A percentile compares a stretch with the other conserved stretches of the same genome.
Conservation (phyloP, 768 basidiomycete genomes). For the Naganishia friedmannii region DNA sequence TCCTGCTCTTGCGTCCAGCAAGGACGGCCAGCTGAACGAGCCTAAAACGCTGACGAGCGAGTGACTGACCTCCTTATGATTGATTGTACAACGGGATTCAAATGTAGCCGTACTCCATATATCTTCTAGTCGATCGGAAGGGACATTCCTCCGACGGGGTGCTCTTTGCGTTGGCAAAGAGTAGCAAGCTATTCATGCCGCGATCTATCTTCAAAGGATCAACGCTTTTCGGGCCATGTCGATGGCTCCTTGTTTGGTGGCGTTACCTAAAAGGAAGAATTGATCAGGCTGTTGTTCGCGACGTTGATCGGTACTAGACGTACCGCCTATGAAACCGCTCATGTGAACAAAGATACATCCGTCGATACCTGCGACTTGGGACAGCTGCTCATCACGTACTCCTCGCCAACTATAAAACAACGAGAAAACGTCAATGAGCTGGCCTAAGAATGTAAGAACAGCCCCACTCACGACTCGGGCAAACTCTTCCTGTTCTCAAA, state of each 20-base stretch:
- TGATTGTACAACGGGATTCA: slow-evolving; percentile 1
- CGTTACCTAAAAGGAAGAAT: slow-evolving; percentile 56
- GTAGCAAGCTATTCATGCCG: background rate
- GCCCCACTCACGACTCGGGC: slow-evolving; percentile 63
- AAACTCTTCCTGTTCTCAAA: slow-evolving; percentile 88
- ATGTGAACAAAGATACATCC: slow-evolving; percentile 92
- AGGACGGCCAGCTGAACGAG: background rate
- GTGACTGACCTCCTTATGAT: background rate
- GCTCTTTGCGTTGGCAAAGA: background rate
- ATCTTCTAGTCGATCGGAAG: background rate
- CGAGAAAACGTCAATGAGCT: background rate
- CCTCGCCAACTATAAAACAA: slow-evolving; percentile 68
- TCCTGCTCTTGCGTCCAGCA: background rate
- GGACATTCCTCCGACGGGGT: background rate
- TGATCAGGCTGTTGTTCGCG: background rate
- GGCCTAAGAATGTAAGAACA: background rate
- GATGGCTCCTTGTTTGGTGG: slow-evolving; percentile 83
- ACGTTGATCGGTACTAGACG: slow-evolving; percentile 34
- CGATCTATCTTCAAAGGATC: slow-evolving; percentile 6
- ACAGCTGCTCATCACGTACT: slow-evolving; percentile 76
- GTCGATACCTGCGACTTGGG: slow-evolving; percentile 67
- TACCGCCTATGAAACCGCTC: slow-evolving; percentile 93
- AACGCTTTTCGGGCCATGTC: slow-evolving; percentile 72
- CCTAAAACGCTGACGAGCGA: background rate
- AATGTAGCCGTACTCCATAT: background rate